Evolutionary conservation across 1,284 basidiomycete species (phyloP).

Genomic region (Phellopilus nigrolimitatus): DNA sequence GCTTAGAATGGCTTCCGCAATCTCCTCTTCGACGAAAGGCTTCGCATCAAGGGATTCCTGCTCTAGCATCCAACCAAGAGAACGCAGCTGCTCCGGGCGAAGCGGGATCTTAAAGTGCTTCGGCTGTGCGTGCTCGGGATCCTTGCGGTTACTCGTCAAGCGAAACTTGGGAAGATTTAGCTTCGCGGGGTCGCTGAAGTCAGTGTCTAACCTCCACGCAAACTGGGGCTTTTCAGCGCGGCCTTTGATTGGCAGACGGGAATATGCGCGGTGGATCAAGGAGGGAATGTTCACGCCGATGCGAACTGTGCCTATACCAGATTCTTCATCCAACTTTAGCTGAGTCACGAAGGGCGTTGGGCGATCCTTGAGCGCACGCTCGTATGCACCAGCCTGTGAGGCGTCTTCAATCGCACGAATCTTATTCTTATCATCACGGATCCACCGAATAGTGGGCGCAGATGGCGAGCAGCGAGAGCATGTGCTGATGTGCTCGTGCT

Average conservation of each 20-base stretch:
- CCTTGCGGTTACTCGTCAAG: conserved; percentile 75
- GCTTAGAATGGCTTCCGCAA: conserved; percentile 82
- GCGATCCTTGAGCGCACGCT: conserved; percentile 82
- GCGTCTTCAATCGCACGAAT: conserved; percentile 76
- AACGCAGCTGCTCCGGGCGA: conserved; percentile 84
- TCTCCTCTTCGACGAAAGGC: conserved; percentile 90
- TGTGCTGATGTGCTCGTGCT: conserved; percentile 32
- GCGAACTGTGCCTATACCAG: conserved; percentile 62
- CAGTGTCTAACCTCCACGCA: conserved; percentile 80
- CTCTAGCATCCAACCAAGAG: conserved; percentile 87
- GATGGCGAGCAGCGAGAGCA: conserved; percentile 79
- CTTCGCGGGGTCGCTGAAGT: conserved; percentile 63
- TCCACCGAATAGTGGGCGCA: conserved; percentile 75
- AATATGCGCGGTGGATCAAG: conserved; percentile 81
- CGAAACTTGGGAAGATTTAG: conserved; percentile 60
- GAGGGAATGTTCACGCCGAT: conserved; percentile 88
- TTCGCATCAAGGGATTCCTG: conserved; percentile 67
- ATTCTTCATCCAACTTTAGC: conserved; percentile 63
- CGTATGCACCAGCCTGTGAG: conserved; percentile 79
- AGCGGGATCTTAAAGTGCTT: conserved; percentile 71
- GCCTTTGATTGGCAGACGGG: conserved; percentile 65
- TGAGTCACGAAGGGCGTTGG: conserved; percentile 88
- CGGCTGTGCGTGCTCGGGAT: conserved; percentile 74
- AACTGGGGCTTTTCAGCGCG: conserved; percentile 50
- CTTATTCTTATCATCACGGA: conserved; percentile 50